Conservation (phyloP, 495 filamentous ascomycete genomes). For the Podospora fimiseda region DNA sequence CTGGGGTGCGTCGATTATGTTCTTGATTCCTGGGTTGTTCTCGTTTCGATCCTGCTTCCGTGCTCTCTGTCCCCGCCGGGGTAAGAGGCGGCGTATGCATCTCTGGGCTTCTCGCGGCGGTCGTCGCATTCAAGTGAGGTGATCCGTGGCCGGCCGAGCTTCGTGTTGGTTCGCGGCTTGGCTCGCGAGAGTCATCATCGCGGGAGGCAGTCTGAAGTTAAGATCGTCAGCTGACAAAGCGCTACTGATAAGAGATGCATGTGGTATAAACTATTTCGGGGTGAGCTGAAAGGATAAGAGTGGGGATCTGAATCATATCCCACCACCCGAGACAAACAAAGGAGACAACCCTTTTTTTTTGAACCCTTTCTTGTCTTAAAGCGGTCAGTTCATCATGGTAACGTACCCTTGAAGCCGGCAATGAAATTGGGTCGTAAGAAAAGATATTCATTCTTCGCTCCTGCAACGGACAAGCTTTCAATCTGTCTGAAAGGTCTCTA, state of each 20-base stretch:
- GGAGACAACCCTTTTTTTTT: conserved; percentile 3
- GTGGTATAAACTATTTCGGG: not conserved
- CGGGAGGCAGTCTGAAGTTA: conserved; percentile 36
- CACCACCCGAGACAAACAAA: not conserved
- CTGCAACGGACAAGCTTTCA: conserved; percentile 71
- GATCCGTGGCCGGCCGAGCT: conserved; percentile 36
- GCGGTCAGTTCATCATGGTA: not conserved
- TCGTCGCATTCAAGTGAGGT: conserved; percentile 37
- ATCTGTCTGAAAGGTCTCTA: conserved; percentile 60
- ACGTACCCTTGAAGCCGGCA: conserved; percentile 81
- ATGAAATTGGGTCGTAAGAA: conserved; percentile 77
- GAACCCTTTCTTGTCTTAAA: not conserved
- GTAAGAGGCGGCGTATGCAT: conserved; percentile 88
- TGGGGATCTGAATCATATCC: conserved; percentile 6
- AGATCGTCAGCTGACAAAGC: not conserved
- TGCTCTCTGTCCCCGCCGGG: conserved; percentile 60
- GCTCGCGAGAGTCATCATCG: conserved; percentile 34
- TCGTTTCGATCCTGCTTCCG: conserved; percentile 25
- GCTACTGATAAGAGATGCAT: not conserved
- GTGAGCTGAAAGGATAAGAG: not conserved
- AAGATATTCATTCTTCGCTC: conserved; percentile 77
- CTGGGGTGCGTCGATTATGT: conserved; percentile 38
- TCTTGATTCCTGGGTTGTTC: conserved; percentile 25
- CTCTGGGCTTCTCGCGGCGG: conserved; percentile 38
- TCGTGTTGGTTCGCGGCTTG: conserved; percentile 30